These are phyloP conservation scores for Myriangium duriaei DNA, from an alignment of 2,329 filamentous ascomycete species.

Conservation along the genomic window DNA sequence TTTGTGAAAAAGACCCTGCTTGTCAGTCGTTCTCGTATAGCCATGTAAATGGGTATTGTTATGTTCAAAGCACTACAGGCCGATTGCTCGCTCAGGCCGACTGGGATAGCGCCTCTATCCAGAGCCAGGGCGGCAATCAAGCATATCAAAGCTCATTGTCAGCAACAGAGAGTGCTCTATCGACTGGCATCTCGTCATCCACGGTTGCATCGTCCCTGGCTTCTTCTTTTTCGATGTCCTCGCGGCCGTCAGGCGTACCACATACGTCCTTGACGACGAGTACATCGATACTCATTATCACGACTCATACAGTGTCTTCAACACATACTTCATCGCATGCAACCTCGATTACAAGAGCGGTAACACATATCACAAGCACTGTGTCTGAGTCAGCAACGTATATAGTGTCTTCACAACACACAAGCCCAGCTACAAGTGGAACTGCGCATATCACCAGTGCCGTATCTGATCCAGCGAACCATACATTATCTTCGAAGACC, in stretches of 20 bases:
- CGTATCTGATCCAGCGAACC: too few relatives aligned
- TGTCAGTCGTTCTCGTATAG: neutral
- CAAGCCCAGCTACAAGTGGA: too few relatives aligned
- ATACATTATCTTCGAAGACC: too few relatives aligned
- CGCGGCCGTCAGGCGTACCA: neutral
- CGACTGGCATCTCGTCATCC: neutral
- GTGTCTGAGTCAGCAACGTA: too few relatives aligned
- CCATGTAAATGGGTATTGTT: neutral
- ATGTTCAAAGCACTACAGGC: neutral
- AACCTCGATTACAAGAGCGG: too few relatives aligned
- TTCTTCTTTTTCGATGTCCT: neutral
- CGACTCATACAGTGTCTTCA: too few relatives aligned
- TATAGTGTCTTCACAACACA: too few relatives aligned
- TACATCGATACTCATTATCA: too few relatives aligned
- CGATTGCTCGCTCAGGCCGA: neutral
- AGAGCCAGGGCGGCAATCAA: neutral
- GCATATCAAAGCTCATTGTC: neutral
- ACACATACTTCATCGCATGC: too few relatives aligned
- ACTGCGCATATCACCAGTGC: too few relatives aligned
- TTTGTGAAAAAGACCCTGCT: neutral
- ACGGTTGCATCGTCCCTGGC: neutral
- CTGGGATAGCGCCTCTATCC: neutral
- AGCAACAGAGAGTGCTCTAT: neutral
- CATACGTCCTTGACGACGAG: neutral
- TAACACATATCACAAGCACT: too few relatives aligned